These are phyloP conservation scores for Verticillium longisporum DNA, from an alignment of 2,329 filamentous ascomycete species.

Conservation along the genomic window DNA sequence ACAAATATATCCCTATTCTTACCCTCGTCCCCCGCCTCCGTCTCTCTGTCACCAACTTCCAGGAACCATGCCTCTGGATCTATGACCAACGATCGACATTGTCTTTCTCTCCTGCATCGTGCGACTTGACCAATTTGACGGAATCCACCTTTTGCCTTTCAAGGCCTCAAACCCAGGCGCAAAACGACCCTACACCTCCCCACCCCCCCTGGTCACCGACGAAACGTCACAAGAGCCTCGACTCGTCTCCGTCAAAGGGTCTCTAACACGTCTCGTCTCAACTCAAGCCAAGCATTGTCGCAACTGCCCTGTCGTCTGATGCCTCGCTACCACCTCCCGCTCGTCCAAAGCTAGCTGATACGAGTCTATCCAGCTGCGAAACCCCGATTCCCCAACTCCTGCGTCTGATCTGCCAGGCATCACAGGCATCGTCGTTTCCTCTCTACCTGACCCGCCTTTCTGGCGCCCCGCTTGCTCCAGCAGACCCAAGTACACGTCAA, in stretches of 20 bases:
- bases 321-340: constrained; percentile 10
- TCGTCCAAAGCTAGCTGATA: constrained; percentile 13
- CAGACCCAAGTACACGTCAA: constrained; percentile 5
- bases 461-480: background rate
- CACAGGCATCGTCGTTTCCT: constrained; percentile 7
- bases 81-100: background rate
- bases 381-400: constrained; percentile 24
- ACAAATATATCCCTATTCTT: background rate
- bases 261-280: constrained; percentile 40
- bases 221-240: constrained; percentile 28
- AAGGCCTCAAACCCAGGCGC: background rate
- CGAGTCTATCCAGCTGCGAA: constrained; percentile 27
- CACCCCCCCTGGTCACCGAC: constrained; percentile 22
- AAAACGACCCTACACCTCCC: too few species aligned
- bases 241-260: constrained; percentile 28
- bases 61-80: background rate
- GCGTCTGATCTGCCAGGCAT: constrained; percentile 33
- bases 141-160: background rate
- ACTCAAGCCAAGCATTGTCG: constrained; percentile 20
- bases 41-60: background rate
- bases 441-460: constrained; percentile 8
- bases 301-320: constrained; percentile 19
- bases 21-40: background rate
- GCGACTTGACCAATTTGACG: background rate
- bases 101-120: background rate